Base-by-base conservation (phyloP, 2,329 filamentous ascomycete species). In the Epicoccum sorghinum region DNA sequence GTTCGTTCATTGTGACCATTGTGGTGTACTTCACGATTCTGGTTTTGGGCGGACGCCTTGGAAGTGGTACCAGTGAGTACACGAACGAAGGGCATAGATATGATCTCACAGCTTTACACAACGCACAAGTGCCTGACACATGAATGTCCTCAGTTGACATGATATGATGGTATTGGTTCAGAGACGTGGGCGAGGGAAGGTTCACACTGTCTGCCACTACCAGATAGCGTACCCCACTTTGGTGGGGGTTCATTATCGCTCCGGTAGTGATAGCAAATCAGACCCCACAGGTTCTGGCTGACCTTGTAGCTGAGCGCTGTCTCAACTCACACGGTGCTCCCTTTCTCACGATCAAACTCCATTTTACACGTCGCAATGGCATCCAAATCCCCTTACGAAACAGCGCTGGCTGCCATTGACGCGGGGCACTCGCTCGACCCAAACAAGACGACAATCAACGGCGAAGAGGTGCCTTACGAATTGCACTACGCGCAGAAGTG, bases 401-500 rank as follows among this genome's bases (percentile, higher is more conserved):
- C 67, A 37, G 89, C 88, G 24, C 78, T 92, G 36, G 72, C 79
- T 33, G 81, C 86, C 61, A 93, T 96, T 68, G 90, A 95, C 77
- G 82, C 83, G 49, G 90, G 88, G 0, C 89, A 91, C 75, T 77
- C 84, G 51, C 75, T 82, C 60, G 89, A 92, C 71, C 88, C 89
- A 4, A 88, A 79, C 66, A 81, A 79, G 55, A 73, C 79, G 45
- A 79, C 76, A 13, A 22, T 61, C 52, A 75, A 80, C 48, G 75
- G 71, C 55, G 69, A 73, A 30, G 65, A 75, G 47, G 66, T 86
- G 1, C 89, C 90, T 0, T 92, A 91, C 75, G 91, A 96, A 75
- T 85, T 93, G 1, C 86, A 91, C 77, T 96, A 96, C 71, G 90
- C 91, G 6, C 81, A 82, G 45, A 86, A 91, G 74, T 93, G 93